phyloP scores from a whole-genome alignment of 306 rosid genomes.

The Cyclanthera cordifolia region DNA sequence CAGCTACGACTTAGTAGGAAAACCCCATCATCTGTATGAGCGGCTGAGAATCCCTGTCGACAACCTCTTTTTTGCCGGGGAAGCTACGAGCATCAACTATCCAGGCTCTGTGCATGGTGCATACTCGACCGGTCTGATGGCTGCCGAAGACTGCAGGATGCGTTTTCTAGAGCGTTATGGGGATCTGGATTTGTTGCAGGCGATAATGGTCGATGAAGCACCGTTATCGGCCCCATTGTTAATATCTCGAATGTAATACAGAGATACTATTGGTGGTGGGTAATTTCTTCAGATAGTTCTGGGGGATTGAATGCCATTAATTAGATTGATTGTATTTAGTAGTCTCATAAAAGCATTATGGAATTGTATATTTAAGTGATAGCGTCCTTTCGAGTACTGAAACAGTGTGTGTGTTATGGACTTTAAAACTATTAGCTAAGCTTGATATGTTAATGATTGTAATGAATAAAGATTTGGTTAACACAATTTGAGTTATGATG shows the following conservation, averaged over 20 bases:
- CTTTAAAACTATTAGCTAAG: too few species aligned
- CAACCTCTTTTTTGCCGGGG: slow-evolving; percentile 93
- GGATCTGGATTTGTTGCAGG: slow-evolving; percentile 68
- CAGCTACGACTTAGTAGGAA: slow-evolving; percentile 77
- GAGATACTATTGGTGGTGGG: too few species aligned
- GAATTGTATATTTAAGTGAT: too few species aligned
- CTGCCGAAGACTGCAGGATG: slow-evolving; percentile 97
- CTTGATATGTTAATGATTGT: too few species aligned
- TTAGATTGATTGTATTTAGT: neutral
- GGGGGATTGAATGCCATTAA: neutral
- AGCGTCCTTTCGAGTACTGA: too few species aligned
- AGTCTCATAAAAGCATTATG: neutral
- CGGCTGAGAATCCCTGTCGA: slow-evolving; percentile 83
- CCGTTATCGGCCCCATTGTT: slow-evolving; percentile 45
- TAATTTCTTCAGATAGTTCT: neutral
- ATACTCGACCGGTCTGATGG: slow-evolving; percentile 78
- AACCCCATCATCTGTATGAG: slow-evolving; percentile 83
- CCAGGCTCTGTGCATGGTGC: slow-evolving; percentile 97
- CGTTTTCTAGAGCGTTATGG: slow-evolving; percentile 87
- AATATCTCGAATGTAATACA: slow-evolving; percentile 73
- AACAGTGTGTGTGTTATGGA: too few species aligned
- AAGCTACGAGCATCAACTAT: slow-evolving; percentile 62
- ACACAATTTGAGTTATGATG: too few species aligned
- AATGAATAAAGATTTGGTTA: too few species aligned
- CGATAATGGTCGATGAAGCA: slow-evolving; percentile 65